Evolutionary conservation across 345 rosid species (phyloP), one percentile per base, ranked within the genome.

Genomic region (Carallia brachiata): DNA sequence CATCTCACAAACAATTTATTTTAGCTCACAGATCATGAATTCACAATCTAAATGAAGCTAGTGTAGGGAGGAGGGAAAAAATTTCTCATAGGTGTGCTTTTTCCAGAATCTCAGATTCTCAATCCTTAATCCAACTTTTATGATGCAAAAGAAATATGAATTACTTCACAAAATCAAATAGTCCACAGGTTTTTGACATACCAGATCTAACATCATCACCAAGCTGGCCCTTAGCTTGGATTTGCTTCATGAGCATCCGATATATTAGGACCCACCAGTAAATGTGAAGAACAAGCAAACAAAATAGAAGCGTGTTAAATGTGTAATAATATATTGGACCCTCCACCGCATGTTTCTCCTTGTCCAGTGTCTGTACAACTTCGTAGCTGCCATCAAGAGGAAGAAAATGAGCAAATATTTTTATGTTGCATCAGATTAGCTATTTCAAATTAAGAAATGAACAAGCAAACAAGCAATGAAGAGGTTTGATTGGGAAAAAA

Each of bases 151-250:
- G 4, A 10, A 44, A 56, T 16, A 39, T 55, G 16, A 28, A 55
- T 8, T 44, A 13, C 60, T 1, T 23, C 15, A 23, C 40, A 62
- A 39, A 40, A 37, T 52, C 64, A 74, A 7, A 28, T 63, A 32
- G 54, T 28, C 37, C 36, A 6, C 7, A 19, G 5, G 31, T 7
- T 18, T 32, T 55, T 63, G 15, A 36, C 74, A 40, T 73, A 77
- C 81, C 81, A 31, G 81, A 77, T 39, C 81, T 77, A 59, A 77
- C 81, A 73, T 77, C 81, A 23, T 77, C 81, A 34, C 81, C 73
- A 1, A 77, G 72, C 66, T 77, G 73, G 17, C 81, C 81, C 58
- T 74, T 68, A 19, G 81, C 77, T 69, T 77, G 77, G 61, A 77
- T 73, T 77, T 77, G 81, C 77, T 73, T 77, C 10, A 65, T 71